These are phyloP conservation scores for Saccharomyces hybrid DNA, from an alignment of 1,139 yeast species.

Conservation along the genomic window DNA sequence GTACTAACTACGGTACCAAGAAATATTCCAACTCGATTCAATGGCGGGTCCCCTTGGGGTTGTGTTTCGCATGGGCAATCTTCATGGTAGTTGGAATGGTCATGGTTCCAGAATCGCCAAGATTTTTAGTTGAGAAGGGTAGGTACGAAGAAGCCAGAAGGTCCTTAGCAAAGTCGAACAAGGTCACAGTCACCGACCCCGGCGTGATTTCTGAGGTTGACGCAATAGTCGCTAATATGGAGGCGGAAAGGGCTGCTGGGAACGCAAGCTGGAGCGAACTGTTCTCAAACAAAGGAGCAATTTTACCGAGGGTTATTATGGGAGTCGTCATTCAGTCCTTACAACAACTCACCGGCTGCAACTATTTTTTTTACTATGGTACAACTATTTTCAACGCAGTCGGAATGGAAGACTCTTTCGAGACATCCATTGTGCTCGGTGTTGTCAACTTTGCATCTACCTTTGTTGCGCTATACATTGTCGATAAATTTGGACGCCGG, in stretches of 20 bases:
- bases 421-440: constrained; percentile 66
- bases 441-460: constrained; percentile 68
- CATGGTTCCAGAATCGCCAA: constrained; percentile 69
- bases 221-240: constrained; percentile 53
- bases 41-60: constrained; percentile 55
- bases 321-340: constrained; percentile 53
- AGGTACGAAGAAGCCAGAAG: constrained; percentile 48
- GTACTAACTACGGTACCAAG: constrained; percentile 51
- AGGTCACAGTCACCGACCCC: constrained; percentile 36
- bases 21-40: constrained; percentile 40
- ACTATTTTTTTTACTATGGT: constrained; percentile 7
- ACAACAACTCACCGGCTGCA: constrained; percentile 5
- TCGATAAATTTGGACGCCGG: constrained; percentile 63
- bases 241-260: constrained; percentile 35
- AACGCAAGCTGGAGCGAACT: constrained; percentile 33
- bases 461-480: constrained; percentile 52
- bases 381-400: constrained; percentile 6
- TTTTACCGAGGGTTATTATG: constrained; percentile 52
- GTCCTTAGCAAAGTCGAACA: constrained; percentile 39
- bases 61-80: constrained; percentile 37
- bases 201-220: constrained; percentile 50
- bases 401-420: constrained; percentile 60
- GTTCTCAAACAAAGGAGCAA: constrained; percentile 28
- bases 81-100: constrained; percentile 44
- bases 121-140: constrained; percentile 50